Evolutionary conservation across 768 basidiomycete genomes (phyloP), one percentile per base, ranked within the genome.

Genomic region (Rhodosporidiobolus sp.): DNA sequence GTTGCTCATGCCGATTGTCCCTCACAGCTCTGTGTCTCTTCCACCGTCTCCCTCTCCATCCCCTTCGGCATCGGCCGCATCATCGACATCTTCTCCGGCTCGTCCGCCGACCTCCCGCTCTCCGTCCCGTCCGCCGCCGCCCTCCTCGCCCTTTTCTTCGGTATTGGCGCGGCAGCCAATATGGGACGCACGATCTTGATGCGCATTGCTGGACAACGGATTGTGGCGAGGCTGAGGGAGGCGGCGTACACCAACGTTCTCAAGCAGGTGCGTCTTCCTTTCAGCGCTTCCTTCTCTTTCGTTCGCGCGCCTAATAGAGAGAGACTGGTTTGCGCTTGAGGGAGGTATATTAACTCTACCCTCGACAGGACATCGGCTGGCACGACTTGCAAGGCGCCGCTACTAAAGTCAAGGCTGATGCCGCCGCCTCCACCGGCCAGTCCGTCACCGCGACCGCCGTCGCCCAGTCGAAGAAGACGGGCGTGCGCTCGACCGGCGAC

Each of bases 1-100:
- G 8, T 11, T 22, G 50, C 34, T 30, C 48, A 48, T 52, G 28
- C 43, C 67, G 38, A 26, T 52, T 7, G 7, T 32, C 35, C 11
- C 57, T 10, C 10, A 0, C 82, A 95, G 73, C 84, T 97, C 14
- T 80, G 94, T 24, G 85, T 92, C n/a, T 95, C 94, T 0, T 92
- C 92, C 16, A 84, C 89, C 5, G 91, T 99, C 30, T 90, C 92
- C 7, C 90, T 97, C 88, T 90, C 89, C 74, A 86, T 98, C 20
- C 95, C 95, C 0, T 87, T 96, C 77, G 93, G 93, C 2, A 89
- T 97, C 77, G 95, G 95, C 17, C 91, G 88, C 80, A 84, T 98
- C 63, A 96, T 99, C 72, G 94, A 97, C 82, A 93, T 90, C 82
- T 98, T 96, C 81, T 74, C 77, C 1, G 75, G 70, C 49, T 22